Evolutionary conservation across 305 asterid genomes (phyloP).

Genomic region (Ilex paraguariensis): DNA sequence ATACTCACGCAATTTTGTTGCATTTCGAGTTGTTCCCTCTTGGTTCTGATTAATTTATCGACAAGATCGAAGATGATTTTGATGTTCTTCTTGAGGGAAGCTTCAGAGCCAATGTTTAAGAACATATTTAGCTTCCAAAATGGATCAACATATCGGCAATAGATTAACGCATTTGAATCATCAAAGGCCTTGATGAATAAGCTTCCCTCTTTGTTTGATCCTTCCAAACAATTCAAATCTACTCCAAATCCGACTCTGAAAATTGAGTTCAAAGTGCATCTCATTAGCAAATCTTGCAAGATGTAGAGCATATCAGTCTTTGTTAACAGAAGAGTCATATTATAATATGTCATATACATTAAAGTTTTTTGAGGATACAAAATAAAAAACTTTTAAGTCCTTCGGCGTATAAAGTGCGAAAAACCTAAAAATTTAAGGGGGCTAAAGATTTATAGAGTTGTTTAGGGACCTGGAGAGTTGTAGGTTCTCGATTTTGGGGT

Average conservation of each 20-base stretch:
- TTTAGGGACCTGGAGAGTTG: no score
- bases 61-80: constrained; percentile 44
- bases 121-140: constrained; percentile 54
- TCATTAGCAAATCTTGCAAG: constrained; percentile 59
- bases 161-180: constrained; percentile 54
- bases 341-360: no score
- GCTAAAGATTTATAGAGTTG: no score
- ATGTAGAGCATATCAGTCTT: no score
- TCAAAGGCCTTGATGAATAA: constrained; percentile 62
- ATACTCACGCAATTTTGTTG: constrained; percentile 26
- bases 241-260: constrained; percentile 83
- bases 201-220: constrained; percentile 41
- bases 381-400: no score
- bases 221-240: constrained; percentile 49
- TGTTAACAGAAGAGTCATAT: no score
- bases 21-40: constrained; percentile 37
- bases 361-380: no score
- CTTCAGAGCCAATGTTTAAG: constrained; percentile 54
- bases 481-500: no score
- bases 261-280: constrained; percentile 63
- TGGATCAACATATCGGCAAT: constrained; percentile 64
- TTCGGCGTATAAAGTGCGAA: no score
- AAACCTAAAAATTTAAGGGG: no score
- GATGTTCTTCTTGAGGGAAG: constrained; percentile 51
- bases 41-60: constrained; percentile 44